Conservation (phyloP, 495 filamentous ascomycete genomes). For the Talaromyces stipitatus region DNA sequence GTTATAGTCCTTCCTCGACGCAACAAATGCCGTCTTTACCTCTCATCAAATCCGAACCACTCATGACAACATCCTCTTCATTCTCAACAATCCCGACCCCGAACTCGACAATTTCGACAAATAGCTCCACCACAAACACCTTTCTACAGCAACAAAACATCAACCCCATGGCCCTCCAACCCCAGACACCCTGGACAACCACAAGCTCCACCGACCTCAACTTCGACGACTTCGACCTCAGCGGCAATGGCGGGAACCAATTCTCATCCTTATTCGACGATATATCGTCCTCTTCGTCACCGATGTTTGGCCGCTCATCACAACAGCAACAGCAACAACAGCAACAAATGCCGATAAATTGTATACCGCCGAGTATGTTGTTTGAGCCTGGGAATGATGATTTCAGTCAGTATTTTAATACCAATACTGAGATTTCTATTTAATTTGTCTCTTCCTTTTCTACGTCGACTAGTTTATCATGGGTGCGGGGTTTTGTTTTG, state of each 20-base stretch:
- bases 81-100: conserved; percentile 6
- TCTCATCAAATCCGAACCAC: neutral
- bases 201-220: conserved; percentile 1
- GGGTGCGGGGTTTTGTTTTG: too few species aligned
- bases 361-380: conserved; percentile 22
- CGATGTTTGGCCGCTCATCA: neutral
- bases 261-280: conserved; percentile 18
- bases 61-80: conserved; percentile 5
- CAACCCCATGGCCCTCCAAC: conserved; percentile 1
- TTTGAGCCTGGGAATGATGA: conserved; percentile 21
- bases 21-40: neutral
- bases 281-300: neutral
- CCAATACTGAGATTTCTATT: conserved; percentile 37
- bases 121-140: neutral
- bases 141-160: neutral
- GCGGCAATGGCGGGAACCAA: conserved; percentile 9
- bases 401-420: conserved; percentile 7
- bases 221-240: conserved; percentile 36
- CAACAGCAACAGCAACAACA: conserved; percentile 31
- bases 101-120: neutral
- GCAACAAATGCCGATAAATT: conserved; percentile 31
- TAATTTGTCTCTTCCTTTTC: conserved; percentile 20
- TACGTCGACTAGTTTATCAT: too few species aligned
- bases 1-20: conserved; percentile 21
- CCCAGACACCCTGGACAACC: conserved; percentile 1